Evolutionary conservation across 495 filamentous ascomycete genomes (phyloP).

Genomic region (Penicillium flavigenum): DNA sequence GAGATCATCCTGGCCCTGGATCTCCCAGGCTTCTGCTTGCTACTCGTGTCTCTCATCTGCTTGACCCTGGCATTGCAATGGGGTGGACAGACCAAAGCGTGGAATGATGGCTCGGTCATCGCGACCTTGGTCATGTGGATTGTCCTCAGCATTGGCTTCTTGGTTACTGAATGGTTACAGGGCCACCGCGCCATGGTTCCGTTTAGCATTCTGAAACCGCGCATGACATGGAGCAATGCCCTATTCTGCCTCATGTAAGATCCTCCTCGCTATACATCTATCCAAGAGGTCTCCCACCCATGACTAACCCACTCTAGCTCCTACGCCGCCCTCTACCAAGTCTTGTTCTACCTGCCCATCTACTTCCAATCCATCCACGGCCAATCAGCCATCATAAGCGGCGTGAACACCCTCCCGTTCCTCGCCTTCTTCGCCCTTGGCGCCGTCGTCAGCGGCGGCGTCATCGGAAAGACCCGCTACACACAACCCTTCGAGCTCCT

Average conservation of each 20-base stretch:
- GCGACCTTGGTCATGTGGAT: constrained; percentile 17
- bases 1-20: constrained; percentile 29
- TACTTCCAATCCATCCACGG: constrained; percentile 46
- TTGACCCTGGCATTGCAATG: constrained; percentile 30
- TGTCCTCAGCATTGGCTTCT: constrained; percentile 1
- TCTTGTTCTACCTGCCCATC: constrained; percentile 51
- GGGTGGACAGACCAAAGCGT: constrained; percentile 21
- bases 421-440: constrained; percentile 19
- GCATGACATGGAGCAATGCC: constrained; percentile 12
- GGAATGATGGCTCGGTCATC: constrained; percentile 18
- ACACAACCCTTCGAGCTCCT: constrained; percentile 17
- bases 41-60: constrained; percentile 21
- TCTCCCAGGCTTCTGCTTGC: constrained; percentile 16
- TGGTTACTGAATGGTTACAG: constrained; percentile 9
- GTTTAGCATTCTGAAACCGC: constrained; percentile 9
- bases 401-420: constrained; percentile 30
- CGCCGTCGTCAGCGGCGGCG: constrained; percentile 12
- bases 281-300: not conserved
- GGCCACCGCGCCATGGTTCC: constrained; percentile 14
- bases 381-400: constrained; percentile 35
- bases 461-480: constrained; percentile 20
- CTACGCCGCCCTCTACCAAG: constrained; percentile 24
- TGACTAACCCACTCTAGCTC: constrained; percentile 1
- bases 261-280: not conserved
- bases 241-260: constrained; percentile 12